Base-by-base conservation (phyloP, 495 filamentous ascomycete genomes). In the Lineolata rhizophorae region DNA sequence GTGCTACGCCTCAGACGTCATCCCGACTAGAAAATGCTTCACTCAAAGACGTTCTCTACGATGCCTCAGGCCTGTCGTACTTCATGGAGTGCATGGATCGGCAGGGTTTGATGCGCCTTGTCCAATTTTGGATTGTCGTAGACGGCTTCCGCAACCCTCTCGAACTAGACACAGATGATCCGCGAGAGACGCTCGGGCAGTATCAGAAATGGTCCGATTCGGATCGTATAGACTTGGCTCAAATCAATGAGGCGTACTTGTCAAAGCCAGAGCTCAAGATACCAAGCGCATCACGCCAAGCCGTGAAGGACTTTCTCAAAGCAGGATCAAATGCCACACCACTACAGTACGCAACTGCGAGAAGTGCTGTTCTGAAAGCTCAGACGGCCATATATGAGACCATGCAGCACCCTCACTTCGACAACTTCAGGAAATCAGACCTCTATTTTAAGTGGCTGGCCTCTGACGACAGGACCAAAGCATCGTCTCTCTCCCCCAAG, bases 11-110 rank as follows among this genome's bases (percentile, higher is more conserved):
- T n/a, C 38, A 35, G 42, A 43, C 35, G 44, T 27, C 50, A 3
- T 70, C 80, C 11, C 60, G 60, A 25, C 46, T 75, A 15, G 70
- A 78, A 35, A 74, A 73, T 41, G 67, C 72, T 5, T 71, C 79
- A 0, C 58, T 95, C 3, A 65, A 67, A 19, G 80, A 95, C 17
- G 55, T 95, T 14, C 62, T 99, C 35, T 75, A 83, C 39, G 77
- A 87, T 50, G 69, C 85, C 5, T 72, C 85, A 1, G 84, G 82
- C 4, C 58, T 95, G 11, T 94, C 84, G 8, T 99, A 92, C 47
- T 94, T 95, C 49, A 99, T 95, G 90, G 90, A 99, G 45, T 94
- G 82, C 49, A 94, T 95, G 90, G 90, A 99, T 50, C 76, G 85
- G 18, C 73, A 79, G 46, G 58, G 66, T 18, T 61, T 90, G 4